Evolutionary conservation across 1,284 basidiomycete genomes (phyloP), one percentile per base, ranked within the genome.

Genomic region (Ceratobasidium sp.): DNA sequence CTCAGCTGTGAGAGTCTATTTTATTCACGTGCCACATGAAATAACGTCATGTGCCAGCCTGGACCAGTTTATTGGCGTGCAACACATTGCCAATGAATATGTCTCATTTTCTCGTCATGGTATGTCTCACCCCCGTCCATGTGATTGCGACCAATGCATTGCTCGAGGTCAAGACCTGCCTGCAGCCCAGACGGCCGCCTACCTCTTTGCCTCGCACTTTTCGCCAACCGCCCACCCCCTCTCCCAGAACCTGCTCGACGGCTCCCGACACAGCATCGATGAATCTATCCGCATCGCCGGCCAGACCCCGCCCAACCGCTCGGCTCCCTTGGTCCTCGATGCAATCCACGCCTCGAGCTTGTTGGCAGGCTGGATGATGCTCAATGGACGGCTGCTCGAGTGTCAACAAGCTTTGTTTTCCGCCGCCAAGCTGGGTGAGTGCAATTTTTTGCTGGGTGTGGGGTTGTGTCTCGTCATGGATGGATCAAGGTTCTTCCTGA

Each of bases 361-460:
- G 27, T 22, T 71, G 34, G 66, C 66, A 14, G 14, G 22, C 13
- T 48, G 66, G 53, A 29, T 59, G 39, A 39, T 71, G 41, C 24
- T 71, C 29, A 39, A 71, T n/a, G 66, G 39, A 1, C 34, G 54
- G 19, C 16, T 58, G 39, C n/a, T 71, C n/a, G 66, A 71, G 54
- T 71, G 53, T 34, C 66, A 71, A 39, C 66, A 71, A 27, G 49
- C 66, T 4, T 43, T 71, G 53, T 71, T 71, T 29, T 31, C 51
- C 13, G 66, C 66, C 7, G 66, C 66, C 66, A 71, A 71, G 54
- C 24, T 71, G 9, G 66, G 66, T 71, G 27, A 58, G 66, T 71
- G 34, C 11, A 22, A n/a, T 34, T 24, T 37, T 37, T n/a, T 58
- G 29, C n/a, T 29, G 31, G 27, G 24, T 58, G 54, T 27, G 54